Conservation (phyloP, 345 rosid species). For the Sonneratia caseolaris region DNA sequence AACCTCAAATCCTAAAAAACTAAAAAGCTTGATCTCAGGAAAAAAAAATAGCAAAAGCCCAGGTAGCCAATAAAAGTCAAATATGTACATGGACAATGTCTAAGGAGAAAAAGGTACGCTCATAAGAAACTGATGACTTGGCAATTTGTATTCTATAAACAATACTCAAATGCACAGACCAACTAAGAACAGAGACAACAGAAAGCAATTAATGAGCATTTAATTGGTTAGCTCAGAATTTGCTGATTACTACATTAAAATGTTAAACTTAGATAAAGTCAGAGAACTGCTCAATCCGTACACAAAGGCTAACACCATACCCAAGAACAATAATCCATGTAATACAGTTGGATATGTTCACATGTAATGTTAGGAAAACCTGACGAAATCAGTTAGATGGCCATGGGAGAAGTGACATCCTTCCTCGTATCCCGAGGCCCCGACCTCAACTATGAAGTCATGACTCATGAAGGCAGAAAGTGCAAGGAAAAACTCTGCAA, state of each 20-base stretch:
- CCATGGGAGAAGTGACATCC: slow-evolving; percentile 41
- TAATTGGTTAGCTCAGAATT: neutral
- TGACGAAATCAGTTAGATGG: slow-evolving; percentile 41
- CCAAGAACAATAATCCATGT: neutral
- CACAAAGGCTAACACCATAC: neutral
- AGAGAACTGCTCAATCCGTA: neutral
- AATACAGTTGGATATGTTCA: slow-evolving; percentile 6
- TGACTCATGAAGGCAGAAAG: slow-evolving; percentile 38
- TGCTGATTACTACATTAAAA: neutral
- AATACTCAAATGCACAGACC: neutral
- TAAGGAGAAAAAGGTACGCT: neutral
- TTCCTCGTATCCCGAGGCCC: slow-evolving; percentile 32
- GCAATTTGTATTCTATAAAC: neutral
- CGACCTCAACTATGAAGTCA: slow-evolving; percentile 38
- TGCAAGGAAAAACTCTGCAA: slow-evolving; percentile 40
- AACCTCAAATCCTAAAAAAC: neutral
- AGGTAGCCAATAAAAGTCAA: neutral
- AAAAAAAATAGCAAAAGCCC: neutral
- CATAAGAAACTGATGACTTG: neutral
- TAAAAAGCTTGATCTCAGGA: neutral
- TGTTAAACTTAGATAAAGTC: neutral
- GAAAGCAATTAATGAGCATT: neutral
- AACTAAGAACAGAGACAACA: neutral
- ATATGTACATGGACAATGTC: neutral
- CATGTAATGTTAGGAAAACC: slow-evolving; percentile 36